Percentiles rank a stretch among this genome's conserved stretches.
phyloP scores from a whole-genome alignment of 148 eudicot genomes.

The Talinum fruticosum region DNA sequence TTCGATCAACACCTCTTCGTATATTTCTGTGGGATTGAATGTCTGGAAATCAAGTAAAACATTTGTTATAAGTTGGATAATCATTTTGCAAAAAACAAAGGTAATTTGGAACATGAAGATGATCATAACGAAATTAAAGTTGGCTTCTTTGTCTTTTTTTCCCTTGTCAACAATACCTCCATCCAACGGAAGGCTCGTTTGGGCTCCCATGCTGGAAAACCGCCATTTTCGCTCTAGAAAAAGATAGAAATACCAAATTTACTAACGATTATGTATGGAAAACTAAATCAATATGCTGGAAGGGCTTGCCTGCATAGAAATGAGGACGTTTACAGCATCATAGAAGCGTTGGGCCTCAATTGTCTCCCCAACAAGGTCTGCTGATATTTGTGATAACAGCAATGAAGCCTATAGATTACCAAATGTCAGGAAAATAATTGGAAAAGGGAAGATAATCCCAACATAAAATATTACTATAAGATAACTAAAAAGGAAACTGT shows the following conservation, averaged over 20 bases:
- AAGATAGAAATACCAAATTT: no score
- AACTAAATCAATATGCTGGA: no score
- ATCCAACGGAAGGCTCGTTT: slow-evolving; percentile 36
- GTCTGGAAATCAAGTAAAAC: slow-evolving; percentile 25
- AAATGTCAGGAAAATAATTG: no score
- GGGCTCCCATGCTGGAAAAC: slow-evolving; percentile 55
- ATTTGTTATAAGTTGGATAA: background rate
- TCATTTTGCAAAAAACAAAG: no score
- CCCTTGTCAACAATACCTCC: slow-evolving; percentile 32
- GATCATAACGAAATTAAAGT: no score
- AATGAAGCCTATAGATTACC: no score
- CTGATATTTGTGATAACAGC: no score
- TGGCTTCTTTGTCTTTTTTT: no score
- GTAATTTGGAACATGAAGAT: background rate
- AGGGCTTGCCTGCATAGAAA: slow-evolving; percentile 40
- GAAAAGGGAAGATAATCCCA: no score
- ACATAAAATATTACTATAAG: no score
- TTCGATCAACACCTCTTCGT: slow-evolving; percentile 42
- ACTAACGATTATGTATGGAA: background rate
- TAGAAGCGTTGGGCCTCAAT: background rate
- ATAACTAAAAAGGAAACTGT: no score
- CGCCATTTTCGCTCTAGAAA: slow-evolving; percentile 47
- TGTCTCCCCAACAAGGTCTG: slow-evolving; percentile 36
- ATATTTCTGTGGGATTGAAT: slow-evolving; percentile 53
- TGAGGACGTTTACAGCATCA: slow-evolving; percentile 48